These are phyloP conservation scores for Gastrodia elata DNA, from an alignment of 106 monocot species.

Conservation along the genomic window DNA sequence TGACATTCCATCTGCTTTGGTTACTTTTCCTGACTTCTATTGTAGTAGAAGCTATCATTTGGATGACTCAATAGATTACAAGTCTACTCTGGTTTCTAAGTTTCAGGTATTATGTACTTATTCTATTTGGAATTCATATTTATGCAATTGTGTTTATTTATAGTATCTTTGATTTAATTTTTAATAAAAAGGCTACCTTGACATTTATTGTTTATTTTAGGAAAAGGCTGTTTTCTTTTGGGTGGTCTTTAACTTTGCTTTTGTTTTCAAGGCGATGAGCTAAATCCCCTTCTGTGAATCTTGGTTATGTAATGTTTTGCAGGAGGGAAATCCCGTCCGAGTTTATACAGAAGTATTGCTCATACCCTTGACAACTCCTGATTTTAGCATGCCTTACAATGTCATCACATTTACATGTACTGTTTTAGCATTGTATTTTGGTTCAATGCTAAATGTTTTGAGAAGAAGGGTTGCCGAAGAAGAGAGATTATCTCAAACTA, in stretches of 20 bases:
- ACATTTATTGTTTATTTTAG: background rate
- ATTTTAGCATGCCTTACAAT: constrained; percentile 99
- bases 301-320: constrained; percentile 1
- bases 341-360: constrained; percentile 92
- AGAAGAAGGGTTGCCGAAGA: constrained; percentile 76
- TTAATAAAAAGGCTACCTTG: background rate
- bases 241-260: background rate
- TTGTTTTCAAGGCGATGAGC: background rate
- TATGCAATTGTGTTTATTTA: background rate
- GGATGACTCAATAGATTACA: constrained; percentile 10
- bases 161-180: background rate
- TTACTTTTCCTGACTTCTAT: constrained; percentile 64
- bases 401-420: constrained; percentile 97
- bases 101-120: constrained; percentile 39
- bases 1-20: constrained; percentile 88
- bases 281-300: background rate
- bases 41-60: constrained; percentile 42
- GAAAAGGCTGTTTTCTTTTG: background rate
- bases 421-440: constrained; percentile 90
- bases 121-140: background rate
- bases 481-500: constrained; percentile 50
- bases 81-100: constrained; percentile 41
- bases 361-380: constrained; percentile 92
- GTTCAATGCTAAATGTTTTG: constrained; percentile 84
- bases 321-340: constrained; percentile 51